A percentile compares a stretch with the other conserved stretches of the same genome.
phyloP scores from a whole-genome alignment of 2,329 filamentous ascomycete genomes.

The Reticulascus tulasneorum region DNA sequence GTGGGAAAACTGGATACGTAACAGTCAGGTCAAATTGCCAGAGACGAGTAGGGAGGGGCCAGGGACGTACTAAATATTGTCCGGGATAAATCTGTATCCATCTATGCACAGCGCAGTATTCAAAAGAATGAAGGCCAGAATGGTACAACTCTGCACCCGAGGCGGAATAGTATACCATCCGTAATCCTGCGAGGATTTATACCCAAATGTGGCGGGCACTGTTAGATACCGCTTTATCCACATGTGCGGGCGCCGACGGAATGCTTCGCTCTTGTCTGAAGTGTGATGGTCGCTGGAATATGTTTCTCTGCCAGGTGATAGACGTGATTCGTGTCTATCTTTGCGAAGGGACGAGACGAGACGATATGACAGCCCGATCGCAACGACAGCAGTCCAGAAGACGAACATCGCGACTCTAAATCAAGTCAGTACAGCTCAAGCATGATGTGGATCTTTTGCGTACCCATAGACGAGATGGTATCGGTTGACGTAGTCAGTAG shows the following conservation, averaged over 20 bases:
- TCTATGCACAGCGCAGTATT: slow-evolving; percentile 32
- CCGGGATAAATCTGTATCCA: slow-evolving; percentile 32
- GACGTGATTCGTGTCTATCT: no score
- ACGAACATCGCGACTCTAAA: slow-evolving; percentile 28
- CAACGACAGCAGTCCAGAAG: slow-evolving; percentile 37
- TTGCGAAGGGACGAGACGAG: slow-evolving; percentile 12
- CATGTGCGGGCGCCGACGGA: slow-evolving; percentile 6
- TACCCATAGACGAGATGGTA: slow-evolving; percentile 35
- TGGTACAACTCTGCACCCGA: slow-evolving; percentile 36
- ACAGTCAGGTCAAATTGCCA: not conserved
- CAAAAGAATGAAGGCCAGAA: slow-evolving; percentile 31
- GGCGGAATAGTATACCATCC: slow-evolving; percentile 42
- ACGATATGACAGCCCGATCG: slow-evolving; percentile 30
- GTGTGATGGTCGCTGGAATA: no score
- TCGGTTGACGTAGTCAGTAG: slow-evolving; percentile 27
- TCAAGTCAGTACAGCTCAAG: not conserved
- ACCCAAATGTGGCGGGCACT: slow-evolving; percentile 39
- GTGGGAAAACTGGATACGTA: slow-evolving; percentile 32
- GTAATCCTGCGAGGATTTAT: slow-evolving; percentile 36
- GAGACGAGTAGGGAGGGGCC: not conserved
- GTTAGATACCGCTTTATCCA: slow-evolving; percentile 30
- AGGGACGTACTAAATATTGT: slow-evolving; percentile 35
- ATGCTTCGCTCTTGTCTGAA: no score
- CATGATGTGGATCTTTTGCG: not conserved
- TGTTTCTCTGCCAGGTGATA: no score